phyloP scores from a whole-genome alignment of 2,329 filamentous ascomycete genomes.

The Scorias spongiosa region DNA sequence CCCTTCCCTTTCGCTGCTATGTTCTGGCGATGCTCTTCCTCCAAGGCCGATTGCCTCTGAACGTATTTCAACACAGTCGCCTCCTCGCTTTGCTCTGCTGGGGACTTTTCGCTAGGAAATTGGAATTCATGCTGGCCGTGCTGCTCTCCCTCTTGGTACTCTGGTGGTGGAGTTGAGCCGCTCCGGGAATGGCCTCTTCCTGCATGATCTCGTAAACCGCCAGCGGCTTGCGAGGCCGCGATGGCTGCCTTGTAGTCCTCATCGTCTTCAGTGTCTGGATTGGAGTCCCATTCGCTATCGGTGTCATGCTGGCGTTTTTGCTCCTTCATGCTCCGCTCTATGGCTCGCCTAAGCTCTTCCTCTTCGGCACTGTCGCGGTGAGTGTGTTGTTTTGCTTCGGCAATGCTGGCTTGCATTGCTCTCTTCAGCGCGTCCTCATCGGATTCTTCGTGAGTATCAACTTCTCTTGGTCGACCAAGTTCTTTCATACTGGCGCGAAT shows the following conservation, averaged over 20 bases:
- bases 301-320: background rate
- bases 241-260: background rate
- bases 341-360: slow-evolving; percentile 30
- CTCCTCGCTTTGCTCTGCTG: background rate
- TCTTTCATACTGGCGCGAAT: slow-evolving; percentile 57
- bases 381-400: slow-evolving; percentile 13
- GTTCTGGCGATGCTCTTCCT: background rate
- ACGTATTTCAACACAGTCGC: background rate
- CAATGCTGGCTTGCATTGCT: slow-evolving; percentile 36
- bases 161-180: background rate
- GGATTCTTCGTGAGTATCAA: background rate
- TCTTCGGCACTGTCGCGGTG: slow-evolving; percentile 4
- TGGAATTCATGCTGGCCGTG: background rate
- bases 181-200: background rate
- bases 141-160: background rate
- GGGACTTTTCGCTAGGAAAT: background rate
- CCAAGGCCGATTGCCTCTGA: background rate
- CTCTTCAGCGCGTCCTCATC: slow-evolving; percentile 27
- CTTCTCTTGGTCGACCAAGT: slow-evolving; percentile 15
- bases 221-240: background rate
- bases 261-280: background rate
- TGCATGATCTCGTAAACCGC: background rate
- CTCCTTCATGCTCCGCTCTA: slow-evolving; percentile 34
- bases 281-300: background rate
- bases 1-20: background rate